Evolutionary conservation across 257 asterid species (phyloP).

Genomic region (Solanum appendiculatum): DNA sequence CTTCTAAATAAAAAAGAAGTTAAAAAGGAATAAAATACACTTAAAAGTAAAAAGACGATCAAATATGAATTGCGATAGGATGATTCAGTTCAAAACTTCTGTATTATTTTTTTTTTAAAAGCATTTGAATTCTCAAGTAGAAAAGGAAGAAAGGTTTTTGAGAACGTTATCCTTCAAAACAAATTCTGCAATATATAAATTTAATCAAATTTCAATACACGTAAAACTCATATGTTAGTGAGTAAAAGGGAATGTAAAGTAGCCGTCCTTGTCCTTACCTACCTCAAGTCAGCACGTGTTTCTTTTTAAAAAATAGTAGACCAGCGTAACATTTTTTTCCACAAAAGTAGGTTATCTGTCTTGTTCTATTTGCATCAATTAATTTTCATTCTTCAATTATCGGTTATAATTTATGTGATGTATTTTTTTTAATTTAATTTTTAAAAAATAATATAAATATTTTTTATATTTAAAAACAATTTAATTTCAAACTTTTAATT

Average conservation of each 20-base stretch:
- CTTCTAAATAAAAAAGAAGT: neutral
- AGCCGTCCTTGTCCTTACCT: neutral
- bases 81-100: neutral
- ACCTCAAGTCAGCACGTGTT: neutral
- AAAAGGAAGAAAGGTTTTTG: neutral
- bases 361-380: neutral
- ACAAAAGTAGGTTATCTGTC: neutral
- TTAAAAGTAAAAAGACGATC: neutral
- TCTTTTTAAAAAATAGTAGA: neutral
- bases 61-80: neutral
- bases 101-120: too few species aligned
- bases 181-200: rapidly evolving
- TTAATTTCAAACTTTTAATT: too few species aligned
- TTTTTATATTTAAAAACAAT: too few species aligned
- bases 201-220: neutral
- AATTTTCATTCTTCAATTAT: neutral
- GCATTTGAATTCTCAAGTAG: neutral
- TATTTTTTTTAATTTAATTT: neutral
- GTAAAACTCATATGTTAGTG: too few species aligned
- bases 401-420: neutral
- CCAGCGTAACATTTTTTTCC: neutral
- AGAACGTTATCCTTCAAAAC: neutral
- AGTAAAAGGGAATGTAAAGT: neutral
- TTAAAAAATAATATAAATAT: neutral
- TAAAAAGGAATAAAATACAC: neutral